These are phyloP conservation scores for Dionaea muscipula DNA, from an alignment of 179 eudicot genomes.

Conservation along the genomic window DNA sequence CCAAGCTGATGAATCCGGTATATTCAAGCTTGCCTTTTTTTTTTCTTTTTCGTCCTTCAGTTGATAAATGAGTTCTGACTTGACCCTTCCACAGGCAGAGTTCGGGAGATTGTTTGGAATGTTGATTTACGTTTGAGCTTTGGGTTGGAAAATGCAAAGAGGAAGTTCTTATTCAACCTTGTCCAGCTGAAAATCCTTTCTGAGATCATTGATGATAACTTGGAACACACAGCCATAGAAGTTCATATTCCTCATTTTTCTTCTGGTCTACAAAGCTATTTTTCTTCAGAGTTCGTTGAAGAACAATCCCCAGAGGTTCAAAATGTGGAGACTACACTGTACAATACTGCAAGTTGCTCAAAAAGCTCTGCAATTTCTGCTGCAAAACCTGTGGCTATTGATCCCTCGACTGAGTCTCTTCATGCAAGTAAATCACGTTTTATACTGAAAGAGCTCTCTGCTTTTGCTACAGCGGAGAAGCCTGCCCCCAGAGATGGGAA, in stretches of 20 bases:
- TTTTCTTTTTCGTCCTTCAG: constrained; percentile 1
- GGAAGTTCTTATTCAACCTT: constrained; percentile 38
- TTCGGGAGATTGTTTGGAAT: constrained; percentile 49
- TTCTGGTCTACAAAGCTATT: constrained; percentile 21
- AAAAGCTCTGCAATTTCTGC: constrained; percentile 21
- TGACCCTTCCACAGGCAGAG: constrained; percentile 39
- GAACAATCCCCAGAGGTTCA: constrained; percentile 20
- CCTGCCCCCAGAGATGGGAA: constrained; percentile 23
- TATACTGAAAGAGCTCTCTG: constrained; percentile 48
- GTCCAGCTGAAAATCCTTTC: constrained; percentile 55
- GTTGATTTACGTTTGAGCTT: constrained; percentile 37
- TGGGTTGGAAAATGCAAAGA: constrained; percentile 28
- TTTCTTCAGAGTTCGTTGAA: constrained; percentile 18
- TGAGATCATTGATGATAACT: constrained; percentile 22
- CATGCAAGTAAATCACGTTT: constrained; percentile 29
- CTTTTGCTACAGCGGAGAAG: constrained; percentile 46
- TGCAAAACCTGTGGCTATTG: constrained; percentile 21
- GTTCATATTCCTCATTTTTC: constrained; percentile 39
- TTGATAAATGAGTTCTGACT: constrained; percentile 1
- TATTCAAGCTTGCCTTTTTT: constrained; percentile 3
- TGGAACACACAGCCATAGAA: constrained; percentile 22
- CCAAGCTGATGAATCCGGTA: constrained; percentile 62
- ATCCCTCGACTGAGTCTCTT: constrained; percentile 13
- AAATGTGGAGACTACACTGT: constrained; percentile 15
- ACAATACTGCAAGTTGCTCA: constrained; percentile 33